Conservation (phyloP, 352 stramenopile genomes). For the Saprolegnia diclina region DNA sequence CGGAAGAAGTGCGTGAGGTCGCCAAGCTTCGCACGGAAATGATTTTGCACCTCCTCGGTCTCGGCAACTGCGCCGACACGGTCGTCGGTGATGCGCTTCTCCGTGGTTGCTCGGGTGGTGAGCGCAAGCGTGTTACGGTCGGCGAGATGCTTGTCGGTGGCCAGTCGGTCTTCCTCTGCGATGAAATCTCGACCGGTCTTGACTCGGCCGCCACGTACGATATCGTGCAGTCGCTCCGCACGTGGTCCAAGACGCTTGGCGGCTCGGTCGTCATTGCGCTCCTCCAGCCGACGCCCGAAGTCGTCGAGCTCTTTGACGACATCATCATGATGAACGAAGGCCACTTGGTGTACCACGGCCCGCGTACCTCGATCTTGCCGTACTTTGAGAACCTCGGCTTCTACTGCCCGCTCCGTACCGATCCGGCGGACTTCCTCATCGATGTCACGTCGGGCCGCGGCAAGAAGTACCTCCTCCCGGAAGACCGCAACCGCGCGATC, state of each 20-base stretch:
- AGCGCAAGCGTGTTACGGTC: slow-evolving; percentile 84
- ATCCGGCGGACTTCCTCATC: slow-evolving; percentile 59
- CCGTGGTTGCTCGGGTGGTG: slow-evolving; percentile 88
- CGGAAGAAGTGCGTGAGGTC: slow-evolving; percentile 70
- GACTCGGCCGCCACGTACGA: slow-evolving; percentile 90
- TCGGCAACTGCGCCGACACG: slow-evolving; percentile 85
- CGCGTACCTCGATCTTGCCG: slow-evolving; percentile 42
- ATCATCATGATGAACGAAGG: slow-evolving; percentile 92
- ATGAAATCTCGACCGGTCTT: slow-evolving; percentile 92
- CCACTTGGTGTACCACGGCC: slow-evolving; percentile 90
- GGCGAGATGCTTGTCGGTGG: slow-evolving; percentile 87
- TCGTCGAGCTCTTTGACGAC: slow-evolving; percentile 93
- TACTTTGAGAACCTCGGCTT: slow-evolving; percentile 86
- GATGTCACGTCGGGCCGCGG: slow-evolving; percentile 56
- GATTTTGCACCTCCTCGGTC: slow-evolving; percentile 76
- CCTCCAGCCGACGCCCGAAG: slow-evolving; percentile 81
- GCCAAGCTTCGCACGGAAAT: slow-evolving; percentile 63
- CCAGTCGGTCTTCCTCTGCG: slow-evolving; percentile 73
- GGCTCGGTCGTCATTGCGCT: slow-evolving; percentile 42
- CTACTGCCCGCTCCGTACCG: slow-evolving; percentile 42
- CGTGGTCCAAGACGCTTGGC: slow-evolving; percentile 37
- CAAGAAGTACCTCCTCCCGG: slow-evolving; percentile 44
- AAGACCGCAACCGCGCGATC: slow-evolving; percentile 88
- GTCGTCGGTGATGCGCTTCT: slow-evolving; percentile 87
- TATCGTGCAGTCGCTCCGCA: slow-evolving; percentile 69